Base-by-base conservation (phyloP, 257 asterid genomes). In the Haberlea rhodopensis region DNA sequence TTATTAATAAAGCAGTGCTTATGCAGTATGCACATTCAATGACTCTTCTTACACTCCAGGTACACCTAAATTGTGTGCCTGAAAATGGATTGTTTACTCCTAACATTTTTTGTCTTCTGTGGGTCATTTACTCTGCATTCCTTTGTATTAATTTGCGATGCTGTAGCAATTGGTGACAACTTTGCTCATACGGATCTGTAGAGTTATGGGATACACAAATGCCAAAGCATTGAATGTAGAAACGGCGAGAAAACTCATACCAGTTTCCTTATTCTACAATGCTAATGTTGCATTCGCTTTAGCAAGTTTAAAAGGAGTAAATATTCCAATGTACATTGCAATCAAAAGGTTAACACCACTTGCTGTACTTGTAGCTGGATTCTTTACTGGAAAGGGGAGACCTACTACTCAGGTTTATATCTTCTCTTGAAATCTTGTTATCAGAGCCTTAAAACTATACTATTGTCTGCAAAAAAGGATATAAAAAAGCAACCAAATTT, bases 271-370 rank as follows among this genome's bases (percentile, higher is more conserved):
- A 73, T 94, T 94, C 73, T 94, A 94, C 82, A 94, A 90, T 73
- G 97, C 97, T 9, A 90, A 94, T 80, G 99, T 90, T 62, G 99
- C 96, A 6, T 94, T 90, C 76, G 99, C 99, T 31, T 82, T 94
- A 76, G 95, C 97, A 7, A 94, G 99, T 71, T 75, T 94, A 83
- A 94, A 84, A 86, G 99, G 99, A 68, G 97, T 94, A 68, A 94
- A 94, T 73, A 94, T 94, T 71, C 99, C 99, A 5, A 94, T 90
- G 97, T 94, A 94, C 81, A 94, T 94, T 73, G 96, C 99, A 79
- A 94, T 94, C 73, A 94, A 94, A 79, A 84, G 99, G 74, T 91
- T 94, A 68, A 94, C 99, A 32, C 99, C 99, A 20, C 96, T 94
- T 68, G 88, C 99, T 69, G 99, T 94, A 63, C 87, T 94, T 64